These are phyloP conservation scores for Crithidia mellificae DNA, from an alignment of 208 protist species.

Conservation along the genomic window DNA sequence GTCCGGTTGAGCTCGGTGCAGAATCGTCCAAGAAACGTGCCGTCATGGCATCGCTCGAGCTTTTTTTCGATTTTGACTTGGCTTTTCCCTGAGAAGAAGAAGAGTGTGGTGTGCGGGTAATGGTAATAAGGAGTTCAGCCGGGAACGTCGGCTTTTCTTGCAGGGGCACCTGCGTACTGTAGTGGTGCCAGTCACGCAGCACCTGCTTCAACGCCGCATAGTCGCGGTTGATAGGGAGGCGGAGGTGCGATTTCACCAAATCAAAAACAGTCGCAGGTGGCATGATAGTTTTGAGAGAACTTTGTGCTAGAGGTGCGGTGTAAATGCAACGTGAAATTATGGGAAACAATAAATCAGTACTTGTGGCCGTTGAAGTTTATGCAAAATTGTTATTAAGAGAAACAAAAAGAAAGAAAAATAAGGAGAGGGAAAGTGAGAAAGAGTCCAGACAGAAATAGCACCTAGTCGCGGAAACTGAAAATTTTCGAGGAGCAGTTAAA, in stretches of 20 bases:
- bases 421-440: too few species aligned
- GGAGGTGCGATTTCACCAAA: constrained; percentile 63
- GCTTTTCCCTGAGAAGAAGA: background rate
- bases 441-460: too few species aligned
- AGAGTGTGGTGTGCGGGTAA: constrained; percentile 21
- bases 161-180: constrained; percentile 55
- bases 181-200: constrained; percentile 69
- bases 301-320: constrained; percentile 1
- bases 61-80: background rate
- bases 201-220: constrained; percentile 55
- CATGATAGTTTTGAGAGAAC: background rate
- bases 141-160: constrained; percentile 56
- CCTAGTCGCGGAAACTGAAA: too few species aligned
- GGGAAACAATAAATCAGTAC: too few species aligned
- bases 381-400: too few species aligned
- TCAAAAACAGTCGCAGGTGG: constrained; percentile 28
- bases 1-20: background rate
- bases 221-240: constrained; percentile 55
- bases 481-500: too few species aligned
- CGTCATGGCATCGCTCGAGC: background rate
- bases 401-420: too few species aligned
- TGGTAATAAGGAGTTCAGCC: constrained; percentile 54
- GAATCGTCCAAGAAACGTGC: background rate
- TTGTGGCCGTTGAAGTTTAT: too few species aligned
- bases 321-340: background rate